Conservation (phyloP, 2,329 filamentous ascomycete species). For the Ascosphaera aggregata region DNA sequence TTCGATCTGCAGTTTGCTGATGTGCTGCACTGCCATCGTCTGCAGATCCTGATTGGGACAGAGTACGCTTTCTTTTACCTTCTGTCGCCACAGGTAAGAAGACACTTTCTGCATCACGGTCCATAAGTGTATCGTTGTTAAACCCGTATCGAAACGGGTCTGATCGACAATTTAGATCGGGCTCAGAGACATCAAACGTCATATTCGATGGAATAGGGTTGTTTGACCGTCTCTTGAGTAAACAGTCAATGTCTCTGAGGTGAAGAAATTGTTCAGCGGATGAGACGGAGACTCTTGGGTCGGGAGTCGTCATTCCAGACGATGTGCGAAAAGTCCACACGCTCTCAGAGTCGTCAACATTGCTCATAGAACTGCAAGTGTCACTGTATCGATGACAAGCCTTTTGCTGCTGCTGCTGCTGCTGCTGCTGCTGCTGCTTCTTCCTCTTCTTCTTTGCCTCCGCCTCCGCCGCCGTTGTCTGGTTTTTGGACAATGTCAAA, state of each 20-base stretch:
- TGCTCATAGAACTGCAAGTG: neutral
- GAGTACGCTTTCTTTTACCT: neutral
- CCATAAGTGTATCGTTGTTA: neutral
- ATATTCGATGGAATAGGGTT: neutral
- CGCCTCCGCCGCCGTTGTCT: neutral
- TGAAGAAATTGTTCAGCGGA: neutral
- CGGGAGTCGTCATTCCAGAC: neutral
- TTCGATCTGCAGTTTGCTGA: constrained; percentile 3
- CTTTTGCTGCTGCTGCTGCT: too few relatives aligned
- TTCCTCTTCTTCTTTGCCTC: neutral
- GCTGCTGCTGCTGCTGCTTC: too few relatives aligned
- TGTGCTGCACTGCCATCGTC: neutral
- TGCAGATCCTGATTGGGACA: neutral
- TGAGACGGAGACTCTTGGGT: neutral
- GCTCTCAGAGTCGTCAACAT: neutral
- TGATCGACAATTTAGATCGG: neutral
- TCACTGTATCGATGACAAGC: neutral
- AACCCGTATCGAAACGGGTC: neutral
- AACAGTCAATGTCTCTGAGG: too few relatives aligned
- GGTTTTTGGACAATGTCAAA: neutral
- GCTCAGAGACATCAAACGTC: neutral
- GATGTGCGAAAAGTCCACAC: neutral
- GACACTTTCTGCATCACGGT: neutral
- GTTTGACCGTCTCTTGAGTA: too few relatives aligned
- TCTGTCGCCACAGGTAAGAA: constrained; percentile 5